Conservation (phyloP, 2,329 filamentous ascomycete species). For the Metarhizium anisopliae region DNA sequence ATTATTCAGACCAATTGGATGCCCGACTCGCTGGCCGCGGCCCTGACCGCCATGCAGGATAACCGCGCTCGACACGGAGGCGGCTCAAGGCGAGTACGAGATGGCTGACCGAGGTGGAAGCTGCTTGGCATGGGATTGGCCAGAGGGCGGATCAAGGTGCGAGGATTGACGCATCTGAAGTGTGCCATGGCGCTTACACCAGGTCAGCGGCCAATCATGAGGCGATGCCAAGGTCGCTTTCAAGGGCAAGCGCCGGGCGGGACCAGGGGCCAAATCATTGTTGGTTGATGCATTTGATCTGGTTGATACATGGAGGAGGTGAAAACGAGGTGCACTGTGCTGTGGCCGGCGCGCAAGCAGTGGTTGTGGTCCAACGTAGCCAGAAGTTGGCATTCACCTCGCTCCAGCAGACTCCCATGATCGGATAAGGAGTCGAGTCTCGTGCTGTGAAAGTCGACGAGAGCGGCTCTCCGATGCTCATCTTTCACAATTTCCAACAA, state of each 20-base stretch:
- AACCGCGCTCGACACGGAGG: constrained; percentile 11
- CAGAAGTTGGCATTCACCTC: too few relatives aligned
- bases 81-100: not conserved
- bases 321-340: too few relatives aligned
- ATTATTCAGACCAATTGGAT: not conserved
- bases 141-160: not conserved
- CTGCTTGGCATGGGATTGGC: constrained; percentile 2
- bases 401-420: too few relatives aligned
- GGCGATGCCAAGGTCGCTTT: not conserved
- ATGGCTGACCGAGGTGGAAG: not conserved
- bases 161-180: not conserved
- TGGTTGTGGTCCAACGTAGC: too few relatives aligned
- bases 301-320: too few relatives aligned
- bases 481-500: too few relatives aligned
- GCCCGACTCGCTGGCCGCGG: not conserved
- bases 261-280: not conserved
- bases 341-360: too few relatives aligned
- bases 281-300: too few relatives aligned
- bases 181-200: constrained; percentile 6
- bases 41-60: constrained; percentile 13
- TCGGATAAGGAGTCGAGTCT: too few relatives aligned
- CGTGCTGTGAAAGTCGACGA: too few relatives aligned
- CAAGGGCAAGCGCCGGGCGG: not conserved
- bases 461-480: too few relatives aligned
- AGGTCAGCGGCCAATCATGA: constrained; percentile 4